Base-by-base conservation (phyloP, 805 yeast species). In the Tetrapisispora arboricola region DNA sequence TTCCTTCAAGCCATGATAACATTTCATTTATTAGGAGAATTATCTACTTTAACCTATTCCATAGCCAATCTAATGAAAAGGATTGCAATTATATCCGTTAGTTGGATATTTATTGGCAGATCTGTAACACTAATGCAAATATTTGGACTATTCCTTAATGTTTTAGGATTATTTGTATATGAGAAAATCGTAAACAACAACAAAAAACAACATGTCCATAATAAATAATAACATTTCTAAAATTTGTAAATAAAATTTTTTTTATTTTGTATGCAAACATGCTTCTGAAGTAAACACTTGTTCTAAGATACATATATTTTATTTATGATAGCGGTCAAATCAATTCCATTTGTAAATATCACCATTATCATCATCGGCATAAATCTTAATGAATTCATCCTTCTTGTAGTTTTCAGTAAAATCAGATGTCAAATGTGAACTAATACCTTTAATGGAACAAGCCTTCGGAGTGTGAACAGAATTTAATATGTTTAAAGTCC, bases 21-120 rank as follows among this genome's bases (percentile, higher is more conserved):
- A 13, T 84, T 84, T 60, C 85, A 83, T 63, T 67, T 87, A 25
- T 63, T 87, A 34, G 92, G 94, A 17, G 73, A 80, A 55, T 71
- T 87, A 6, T 83, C 94, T 2, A 84, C 96, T 0, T 78, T 87
- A 11, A 76, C 92, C 3, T 87, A 85, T 61, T 82, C 94, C 2
- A 79, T 87, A 43, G 95, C 95, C 3, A 78, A 84, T 32, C 73
- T 87, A 74, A 73, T 87, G 75, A 87, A 87, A 63, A 76, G 95
- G 53, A 82, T 87, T n/a, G 82, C 84, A 1, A 75, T 87, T 24
- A 86, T 87, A 32, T 71, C 81, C 1, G 80, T 80, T 1, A 84
- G 95, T 51, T 83, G 88, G 65, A 44, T 81, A 31, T 73, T 72
- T 68, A 72, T 70, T 28, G 80, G 80, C 20, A 71, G 69, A 18